These are phyloP conservation scores for Osmanthus fragrans DNA, from an alignment of 257 asterid species.

Conservation along the genomic window DNA sequence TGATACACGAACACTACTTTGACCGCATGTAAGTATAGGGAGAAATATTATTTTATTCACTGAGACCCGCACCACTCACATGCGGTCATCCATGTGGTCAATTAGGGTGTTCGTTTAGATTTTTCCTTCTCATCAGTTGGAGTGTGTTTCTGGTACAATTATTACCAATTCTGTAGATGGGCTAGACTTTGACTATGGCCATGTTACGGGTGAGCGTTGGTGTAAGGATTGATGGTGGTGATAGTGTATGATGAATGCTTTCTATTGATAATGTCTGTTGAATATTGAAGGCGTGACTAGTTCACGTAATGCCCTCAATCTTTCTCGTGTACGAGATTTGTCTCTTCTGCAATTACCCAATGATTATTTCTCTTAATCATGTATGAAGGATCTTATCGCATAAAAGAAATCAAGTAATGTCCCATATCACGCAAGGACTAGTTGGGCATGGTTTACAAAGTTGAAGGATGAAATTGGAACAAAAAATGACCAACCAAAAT, in stretches of 20 bases:
- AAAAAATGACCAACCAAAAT: background rate
- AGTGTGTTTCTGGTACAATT: background rate
- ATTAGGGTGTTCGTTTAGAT: too few species aligned
- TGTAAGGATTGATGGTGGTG: slow-evolving; percentile 23
- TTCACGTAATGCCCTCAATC: background rate
- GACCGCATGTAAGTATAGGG: too few species aligned
- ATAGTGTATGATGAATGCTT: background rate
- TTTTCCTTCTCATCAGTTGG: slow-evolving; percentile 2
- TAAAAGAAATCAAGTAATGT: background rate
- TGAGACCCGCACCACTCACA: too few species aligned
- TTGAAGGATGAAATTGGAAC: background rate
- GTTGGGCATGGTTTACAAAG: background rate
- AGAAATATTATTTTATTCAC: too few species aligned
- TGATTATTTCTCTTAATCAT: background rate
- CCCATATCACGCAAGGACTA: background rate
- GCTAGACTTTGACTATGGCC: slow-evolving; percentile 6
- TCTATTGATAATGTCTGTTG: slow-evolving; percentile 3
- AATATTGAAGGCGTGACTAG: background rate
- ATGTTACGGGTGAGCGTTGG: background rate
- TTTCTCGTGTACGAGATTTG: too few species aligned
- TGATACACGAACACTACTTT: too few species aligned
- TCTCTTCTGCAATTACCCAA: too few species aligned
- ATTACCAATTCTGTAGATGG: too few species aligned
- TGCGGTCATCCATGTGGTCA: too few species aligned
- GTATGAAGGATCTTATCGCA: background rate